phyloP scores from a whole-genome alignment of 2,329 filamentous ascomycete species.

The Aspergillus tamarii region DNA sequence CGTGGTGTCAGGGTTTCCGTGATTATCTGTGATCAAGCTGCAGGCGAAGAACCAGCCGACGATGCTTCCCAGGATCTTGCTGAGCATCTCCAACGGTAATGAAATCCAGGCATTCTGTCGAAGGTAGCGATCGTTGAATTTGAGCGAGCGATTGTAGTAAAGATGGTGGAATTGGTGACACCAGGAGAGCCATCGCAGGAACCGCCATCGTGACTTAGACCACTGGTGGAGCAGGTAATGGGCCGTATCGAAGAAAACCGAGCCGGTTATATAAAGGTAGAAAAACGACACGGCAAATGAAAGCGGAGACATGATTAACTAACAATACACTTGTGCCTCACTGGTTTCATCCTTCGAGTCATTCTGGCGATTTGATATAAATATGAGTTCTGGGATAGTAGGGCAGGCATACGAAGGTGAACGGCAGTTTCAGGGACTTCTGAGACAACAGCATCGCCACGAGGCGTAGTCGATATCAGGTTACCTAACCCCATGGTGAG shows the following conservation, averaged over 20 bases:
- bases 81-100: slow-evolving; percentile 19
- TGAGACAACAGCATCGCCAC: slow-evolving; percentile 1
- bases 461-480: neutral
- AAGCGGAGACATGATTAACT: slow-evolving; percentile 6
- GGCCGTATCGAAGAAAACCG: slow-evolving; percentile 24
- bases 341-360: neutral
- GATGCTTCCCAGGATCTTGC: slow-evolving; percentile 13
- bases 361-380: neutral
- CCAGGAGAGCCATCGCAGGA: slow-evolving; percentile 18
- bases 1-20: neutral
- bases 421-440: neutral
- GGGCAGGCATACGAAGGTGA: neutral
- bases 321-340: neutral
- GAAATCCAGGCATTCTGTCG: slow-evolving; percentile 21
- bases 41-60: slow-evolving; percentile 16
- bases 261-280: slow-evolving; percentile 21
- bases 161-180: slow-evolving; percentile 26
- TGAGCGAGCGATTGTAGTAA: slow-evolving; percentile 22
- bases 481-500: neutral
- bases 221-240: slow-evolving; percentile 23
- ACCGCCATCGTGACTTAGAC: slow-evolving; percentile 16
- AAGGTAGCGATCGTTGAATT: slow-evolving; percentile 20
- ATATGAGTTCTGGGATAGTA: neutral
- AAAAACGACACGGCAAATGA: slow-evolving; percentile 3
- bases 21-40: neutral